Base-by-base conservation (phyloP, 2,329 filamentous ascomycete genomes). In the Aspergillus novofumigatus region DNA sequence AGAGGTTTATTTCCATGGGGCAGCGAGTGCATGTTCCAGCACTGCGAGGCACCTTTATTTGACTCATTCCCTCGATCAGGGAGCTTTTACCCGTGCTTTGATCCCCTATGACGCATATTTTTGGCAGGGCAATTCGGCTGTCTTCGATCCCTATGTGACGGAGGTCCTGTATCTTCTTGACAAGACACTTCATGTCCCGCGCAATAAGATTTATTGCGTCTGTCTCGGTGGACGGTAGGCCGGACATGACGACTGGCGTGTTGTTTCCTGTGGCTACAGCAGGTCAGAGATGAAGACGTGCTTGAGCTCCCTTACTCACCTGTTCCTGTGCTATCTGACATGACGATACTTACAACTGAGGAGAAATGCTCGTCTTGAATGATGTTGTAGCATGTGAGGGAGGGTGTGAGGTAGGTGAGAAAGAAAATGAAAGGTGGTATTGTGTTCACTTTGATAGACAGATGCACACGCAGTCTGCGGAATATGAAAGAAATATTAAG, bases 11-110 rank as follows among this genome's bases (percentile, higher is more conserved):
- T 54, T 92, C 89, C 0, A 95, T 81, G 0, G 91, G 91, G 57
- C 90, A 95, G 0, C 88, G 78, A 0, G 92, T 96, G 66, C 92
- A 96, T 0, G 88, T 89, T 0, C 87, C 88, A 3, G 83, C 82
- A 44, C 82, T 84, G 1, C 88, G 81, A 0, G 91, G 91, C 0
- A 93, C 83, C 21, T 86, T 86, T 25, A 94, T 86, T 3, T 87
- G 88, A 0, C 49, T 76, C 58, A 89, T 82, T 0, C 83, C 86
- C 11, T 86, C 86, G 52, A 82, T 81, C 0, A 83, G 68, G 0
- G 81, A 91, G 0, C 87, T 91, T 69, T 96, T 96, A 0, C 92
- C 92, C 0, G 91, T 88, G 0, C 85, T 90, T 67, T 96, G 92
- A 51, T 96, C 91, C 0, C 92, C 92, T 0, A 96, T 85, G 0